A percentile compares a stretch with the other conserved stretches of the same genome.
Evolutionary conservation across 768 basidiomycete species (phyloP).

Genomic region (Melanogaster broomeanus): DNA sequence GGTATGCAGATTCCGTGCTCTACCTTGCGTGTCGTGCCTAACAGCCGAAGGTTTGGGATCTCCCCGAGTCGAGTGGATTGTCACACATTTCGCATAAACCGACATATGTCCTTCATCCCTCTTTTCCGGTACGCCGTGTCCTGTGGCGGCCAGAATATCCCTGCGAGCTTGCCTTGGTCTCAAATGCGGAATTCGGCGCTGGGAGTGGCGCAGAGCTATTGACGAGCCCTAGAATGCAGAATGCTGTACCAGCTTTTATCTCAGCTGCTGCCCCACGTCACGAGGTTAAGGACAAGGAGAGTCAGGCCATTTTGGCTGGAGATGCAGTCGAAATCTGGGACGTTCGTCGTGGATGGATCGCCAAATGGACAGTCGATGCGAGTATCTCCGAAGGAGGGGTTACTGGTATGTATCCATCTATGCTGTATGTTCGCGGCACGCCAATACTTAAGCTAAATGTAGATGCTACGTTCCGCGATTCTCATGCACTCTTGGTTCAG

Average conservation of each 20-base stretch:
- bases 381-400: constrained; percentile 70
- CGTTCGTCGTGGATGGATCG: constrained; percentile 75
- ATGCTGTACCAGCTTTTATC: constrained; percentile 20
- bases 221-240: constrained; percentile 31
- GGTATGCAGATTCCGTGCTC: constrained; percentile 35
- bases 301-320: constrained; percentile 29
- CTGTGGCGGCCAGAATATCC: constrained; percentile 77
- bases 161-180: constrained; percentile 74
- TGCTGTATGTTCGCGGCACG: neutral
- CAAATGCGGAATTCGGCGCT: constrained; percentile 56
- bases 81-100: constrained; percentile 65
- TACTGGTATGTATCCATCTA: constrained; percentile 52
- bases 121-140: constrained; percentile 72
- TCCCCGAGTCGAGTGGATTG: constrained; percentile 38
- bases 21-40: neutral
- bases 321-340: constrained; percentile 87
- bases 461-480: constrained; percentile 73
- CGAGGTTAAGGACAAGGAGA: constrained; percentile 18
- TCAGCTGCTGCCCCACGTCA: constrained; percentile 1
- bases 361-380: constrained; percentile 77
- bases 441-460: neutral
- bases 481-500: constrained; percentile 72
- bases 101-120: constrained; percentile 70
- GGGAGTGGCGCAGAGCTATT: constrained; percentile 24
- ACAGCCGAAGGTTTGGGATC: constrained; percentile 67